Conservation (phyloP, 805 yeast genomes). For the Wickerhamiella occidentalis region DNA sequence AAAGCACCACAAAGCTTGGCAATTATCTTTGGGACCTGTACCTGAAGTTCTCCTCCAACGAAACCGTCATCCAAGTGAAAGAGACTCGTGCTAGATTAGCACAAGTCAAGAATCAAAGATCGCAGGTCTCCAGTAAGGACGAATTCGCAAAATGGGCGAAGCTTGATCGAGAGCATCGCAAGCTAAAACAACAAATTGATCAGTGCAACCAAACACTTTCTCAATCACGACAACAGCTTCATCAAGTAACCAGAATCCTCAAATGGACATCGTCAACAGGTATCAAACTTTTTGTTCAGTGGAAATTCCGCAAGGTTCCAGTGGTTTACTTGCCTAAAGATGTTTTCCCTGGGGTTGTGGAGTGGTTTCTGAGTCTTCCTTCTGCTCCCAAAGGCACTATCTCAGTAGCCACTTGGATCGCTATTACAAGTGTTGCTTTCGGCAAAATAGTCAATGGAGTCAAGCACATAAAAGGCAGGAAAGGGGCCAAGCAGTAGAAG, state of each 20-base stretch:
- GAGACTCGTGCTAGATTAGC: constrained; percentile 35
- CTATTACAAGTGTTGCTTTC: constrained; percentile 2
- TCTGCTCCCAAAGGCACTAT: constrained; percentile 50
- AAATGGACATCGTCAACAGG: constrained; percentile 34
- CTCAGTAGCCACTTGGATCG: constrained; percentile 47
- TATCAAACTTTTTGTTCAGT: constrained; percentile 33
- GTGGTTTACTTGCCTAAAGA: constrained; percentile 50
- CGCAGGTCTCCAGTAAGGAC: constrained; percentile 71
- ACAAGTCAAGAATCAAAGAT: constrained; percentile 40
- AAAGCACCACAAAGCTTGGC: not conserved
- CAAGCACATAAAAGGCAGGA: not conserved
- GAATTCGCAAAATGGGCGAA: constrained; percentile 95
- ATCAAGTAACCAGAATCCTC: constrained; percentile 28
- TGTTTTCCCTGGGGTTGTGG: constrained; percentile 42
- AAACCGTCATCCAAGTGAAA: constrained; percentile 26
- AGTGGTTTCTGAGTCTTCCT: constrained; percentile 52
- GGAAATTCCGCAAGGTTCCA: constrained; percentile 42
- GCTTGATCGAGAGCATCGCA: constrained; percentile 59
- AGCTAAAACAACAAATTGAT: constrained; percentile 41
- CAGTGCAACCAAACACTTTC: constrained; percentile 30
- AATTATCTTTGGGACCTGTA: not conserved
- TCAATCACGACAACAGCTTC: constrained; percentile 29
- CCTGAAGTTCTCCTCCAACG: constrained; percentile 4
- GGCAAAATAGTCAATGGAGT: not conserved
- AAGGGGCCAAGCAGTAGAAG: not conserved